phyloP scores from a whole-genome alignment of 2,329 filamentous ascomycete genomes.

The Huntiella abstrusa region DNA sequence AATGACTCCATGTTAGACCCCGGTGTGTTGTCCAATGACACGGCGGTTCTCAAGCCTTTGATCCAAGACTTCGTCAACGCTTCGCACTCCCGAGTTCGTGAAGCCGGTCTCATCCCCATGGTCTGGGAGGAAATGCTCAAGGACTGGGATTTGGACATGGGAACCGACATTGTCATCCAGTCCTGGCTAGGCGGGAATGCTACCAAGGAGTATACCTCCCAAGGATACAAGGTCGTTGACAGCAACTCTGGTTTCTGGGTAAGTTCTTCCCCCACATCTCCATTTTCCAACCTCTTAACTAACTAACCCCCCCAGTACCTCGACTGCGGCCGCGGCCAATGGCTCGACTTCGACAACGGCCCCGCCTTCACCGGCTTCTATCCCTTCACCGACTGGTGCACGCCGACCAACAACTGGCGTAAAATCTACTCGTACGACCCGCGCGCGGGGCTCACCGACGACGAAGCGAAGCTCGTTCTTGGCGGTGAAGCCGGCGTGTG shows the following conservation, averaged over 20 bases:
- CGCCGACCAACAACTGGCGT: conserved; percentile 63
- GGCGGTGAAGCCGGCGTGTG: conserved; percentile 72
- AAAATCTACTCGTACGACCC: conserved; percentile 69
- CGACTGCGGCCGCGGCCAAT: conserved; percentile 65
- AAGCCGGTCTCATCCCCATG: conserved; percentile 48
- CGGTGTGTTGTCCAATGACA: conserved; percentile 47
- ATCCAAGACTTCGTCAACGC: conserved; percentile 60
- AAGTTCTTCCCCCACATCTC: conserved; percentile 15
- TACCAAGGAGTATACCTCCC: conserved; percentile 37
- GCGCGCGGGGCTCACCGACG: conserved; percentile 38
- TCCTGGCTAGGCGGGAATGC: conserved; percentile 51
- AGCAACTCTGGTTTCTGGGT: conserved; percentile 67
- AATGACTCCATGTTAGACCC: conserved; percentile 59
- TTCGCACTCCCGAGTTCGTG: conserved; percentile 45
- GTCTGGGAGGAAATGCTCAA: conserved; percentile 81
- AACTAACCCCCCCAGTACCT: conserved; percentile 39
- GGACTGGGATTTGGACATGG: conserved; percentile 58
- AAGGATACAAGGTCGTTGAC: conserved; percentile 52
- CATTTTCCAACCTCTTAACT: conserved; percentile 10
- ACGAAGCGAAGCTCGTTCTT: conserved; percentile 47
- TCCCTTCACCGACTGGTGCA: conserved; percentile 68
- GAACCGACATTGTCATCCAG: conserved; percentile 55
- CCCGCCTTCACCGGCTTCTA: conserved; percentile 32
- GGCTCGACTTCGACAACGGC: conserved; percentile 51
- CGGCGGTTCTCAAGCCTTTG: conserved; percentile 48